Evolutionary conservation across 164 flowering plant species (phyloP).

Genomic region (Nymphaea thermarum): DNA sequence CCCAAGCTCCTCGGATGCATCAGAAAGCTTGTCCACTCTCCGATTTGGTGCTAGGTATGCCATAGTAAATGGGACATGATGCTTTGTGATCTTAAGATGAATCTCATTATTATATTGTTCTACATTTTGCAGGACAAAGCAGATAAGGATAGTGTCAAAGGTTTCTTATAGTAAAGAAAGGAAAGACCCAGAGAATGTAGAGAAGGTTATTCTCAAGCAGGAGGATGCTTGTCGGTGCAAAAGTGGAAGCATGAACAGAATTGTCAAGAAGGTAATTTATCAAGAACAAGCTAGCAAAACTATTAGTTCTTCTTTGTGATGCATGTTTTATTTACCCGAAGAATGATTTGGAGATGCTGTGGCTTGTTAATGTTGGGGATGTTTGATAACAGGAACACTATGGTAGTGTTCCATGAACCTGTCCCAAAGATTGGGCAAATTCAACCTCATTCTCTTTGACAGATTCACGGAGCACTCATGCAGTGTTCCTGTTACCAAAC

Average conservation of each 20-base stretch:
- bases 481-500: too few species aligned
- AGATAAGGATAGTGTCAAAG: constrained; percentile 42
- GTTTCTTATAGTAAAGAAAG: constrained; percentile 22
- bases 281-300: not conserved
- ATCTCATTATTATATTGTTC: not conserved
- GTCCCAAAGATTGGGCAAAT: too few species aligned
- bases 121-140: constrained; percentile 55
- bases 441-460: too few species aligned
- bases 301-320: not conserved
- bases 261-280: constrained; percentile 39
- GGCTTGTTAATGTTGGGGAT: too few species aligned
- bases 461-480: too few species aligned
- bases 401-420: too few species aligned
- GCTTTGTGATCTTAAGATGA: not conserved
- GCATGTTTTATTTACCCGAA: not conserved
- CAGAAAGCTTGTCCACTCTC: constrained; percentile 78
- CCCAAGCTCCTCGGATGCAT: constrained; percentile 58
- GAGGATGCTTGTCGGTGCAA: constrained; percentile 8
- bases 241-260: constrained; percentile 34
- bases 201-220: constrained; percentile 4
- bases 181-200: constrained; percentile 14
- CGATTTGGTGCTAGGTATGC: constrained; percentile 79
- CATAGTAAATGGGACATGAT: not conserved
- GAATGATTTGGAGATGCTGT: too few species aligned
- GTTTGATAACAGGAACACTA: too few species aligned